A percentile compares a stretch with the other conserved stretches of the same genome.
Evolutionary conservation across 176 grass and related monocot species (phyloP).

Genomic region (Calamus simplicifolius): DNA sequence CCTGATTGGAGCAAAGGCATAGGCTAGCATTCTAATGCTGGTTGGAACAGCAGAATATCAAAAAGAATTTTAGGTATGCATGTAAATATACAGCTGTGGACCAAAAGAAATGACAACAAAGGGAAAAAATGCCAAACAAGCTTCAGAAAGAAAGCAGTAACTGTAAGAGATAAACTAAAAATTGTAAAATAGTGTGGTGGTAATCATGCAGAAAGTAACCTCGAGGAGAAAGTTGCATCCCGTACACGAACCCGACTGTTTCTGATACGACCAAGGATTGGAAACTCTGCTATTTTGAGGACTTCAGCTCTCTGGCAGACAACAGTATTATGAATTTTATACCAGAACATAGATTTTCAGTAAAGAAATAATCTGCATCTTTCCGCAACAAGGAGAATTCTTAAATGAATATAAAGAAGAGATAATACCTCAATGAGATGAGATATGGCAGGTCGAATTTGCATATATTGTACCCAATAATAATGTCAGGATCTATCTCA

Average conservation of each 20-base stretch:
- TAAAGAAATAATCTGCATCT: too few relatives aligned
- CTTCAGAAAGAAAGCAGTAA: too few relatives aligned
- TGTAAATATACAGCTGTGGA: too few relatives aligned
- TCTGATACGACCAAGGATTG: conserved; percentile 84
- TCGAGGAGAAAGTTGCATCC: conserved; percentile 88
- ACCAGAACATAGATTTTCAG: too few relatives aligned
- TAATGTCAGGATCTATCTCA: conserved; percentile 90
- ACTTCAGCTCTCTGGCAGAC: conserved; percentile 85
- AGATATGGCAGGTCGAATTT: conserved; percentile 99
- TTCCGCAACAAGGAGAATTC: too few relatives aligned
- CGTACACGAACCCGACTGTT: conserved; percentile 82
- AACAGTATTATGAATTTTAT: neutral
- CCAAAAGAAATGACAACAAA: too few relatives aligned
- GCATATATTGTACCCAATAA: conserved; percentile 98
- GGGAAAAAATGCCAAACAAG: too few relatives aligned
- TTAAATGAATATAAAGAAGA: neutral
- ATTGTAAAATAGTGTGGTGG: neutral
- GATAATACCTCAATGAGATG: conserved; percentile 65
- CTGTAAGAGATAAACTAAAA: neutral
- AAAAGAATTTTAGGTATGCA: too few relatives aligned
- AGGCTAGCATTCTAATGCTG: too few relatives aligned
- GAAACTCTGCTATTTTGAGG: conserved; percentile 92
- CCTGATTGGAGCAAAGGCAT: too few relatives aligned
- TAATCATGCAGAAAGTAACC: conserved; percentile 27
- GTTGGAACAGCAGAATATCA: too few relatives aligned